Base-by-base conservation (phyloP, 2,329 filamentous ascomycete genomes). In the Neofusicoccum kwambonambiense region DNA sequence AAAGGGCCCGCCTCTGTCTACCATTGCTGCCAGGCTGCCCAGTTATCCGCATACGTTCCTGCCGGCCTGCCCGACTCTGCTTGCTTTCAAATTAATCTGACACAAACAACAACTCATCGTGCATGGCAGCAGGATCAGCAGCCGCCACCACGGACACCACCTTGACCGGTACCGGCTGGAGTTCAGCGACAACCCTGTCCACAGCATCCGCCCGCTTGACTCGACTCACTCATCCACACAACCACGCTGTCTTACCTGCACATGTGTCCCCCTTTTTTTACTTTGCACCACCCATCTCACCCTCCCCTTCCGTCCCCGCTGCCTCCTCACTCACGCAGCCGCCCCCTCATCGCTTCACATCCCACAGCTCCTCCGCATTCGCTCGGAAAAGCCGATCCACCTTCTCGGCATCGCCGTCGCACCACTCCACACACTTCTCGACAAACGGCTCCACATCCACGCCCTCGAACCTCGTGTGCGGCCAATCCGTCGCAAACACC, bases 401-500 rank as follows among this genome's bases (percentile, higher is more conserved):
- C 42, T 86, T 71, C 7, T 73, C 68, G 4, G 78, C 74, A 62
- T 83, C 77, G 1, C 78, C 75, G 1, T 76, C 79, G 68, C 84
- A 86, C 80, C 84, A 84, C 13, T 82, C 76, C 63, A 88, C 71
- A 56, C 85, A 83, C 61, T 74, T 78, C 65, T 86, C 79, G 34
- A 86, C 79, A 71, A 84, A 88, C 0, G 82, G 82, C 52, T 72
- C 77, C 22, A 87, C 84, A 69, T 89, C 82, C 2, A 87, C 68
- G 2, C 82, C 82, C 22, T 87, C 83, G 66, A 84, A 88, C 12
- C 86, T 78, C 3, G 87, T 89, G 72, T 89, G 86, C 19, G 87
- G 87, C 87, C 86, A 89, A 69, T 89, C 86, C 0, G 84, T 86
- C 1, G 85, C 86, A 72, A 86, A 89, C 0, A 88, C 80, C 11